phyloP scores from a whole-genome alignment of 345 rosid genomes.

The Melaleuca alternifolia region DNA sequence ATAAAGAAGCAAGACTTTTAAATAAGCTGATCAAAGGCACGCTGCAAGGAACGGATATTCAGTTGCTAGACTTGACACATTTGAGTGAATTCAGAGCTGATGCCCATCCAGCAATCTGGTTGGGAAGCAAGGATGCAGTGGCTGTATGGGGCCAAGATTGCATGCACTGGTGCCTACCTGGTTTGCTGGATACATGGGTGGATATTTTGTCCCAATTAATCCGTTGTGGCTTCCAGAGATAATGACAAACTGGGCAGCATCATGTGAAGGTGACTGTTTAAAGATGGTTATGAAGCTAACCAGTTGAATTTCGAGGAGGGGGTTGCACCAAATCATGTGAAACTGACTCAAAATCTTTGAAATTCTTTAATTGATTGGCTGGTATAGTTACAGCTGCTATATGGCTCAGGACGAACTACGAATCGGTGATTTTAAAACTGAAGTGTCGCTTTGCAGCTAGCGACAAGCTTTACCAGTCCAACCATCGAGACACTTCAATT shows the following conservation, averaged over 20 bases:
- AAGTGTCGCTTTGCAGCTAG: background rate
- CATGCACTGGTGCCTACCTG: constrained; percentile 99
- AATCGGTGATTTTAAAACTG: background rate
- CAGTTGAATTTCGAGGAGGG: background rate
- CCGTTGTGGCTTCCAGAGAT: constrained; percentile 9
- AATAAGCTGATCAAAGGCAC: constrained; percentile 40
- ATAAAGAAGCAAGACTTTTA: constrained; percentile 70
- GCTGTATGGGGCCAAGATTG: constrained; percentile 95
- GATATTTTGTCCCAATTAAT: constrained; percentile 63
- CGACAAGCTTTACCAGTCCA: background rate
- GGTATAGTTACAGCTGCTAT: background rate
- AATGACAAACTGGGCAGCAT: background rate
- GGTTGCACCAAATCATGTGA: background rate
- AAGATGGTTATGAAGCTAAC: background rate
- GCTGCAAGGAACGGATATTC: constrained; percentile 40
- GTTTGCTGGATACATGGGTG: constrained; percentile 91
- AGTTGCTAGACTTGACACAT: constrained; percentile 55
- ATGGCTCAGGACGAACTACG: background rate
- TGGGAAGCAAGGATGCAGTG: constrained; percentile 87
- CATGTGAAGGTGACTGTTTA: background rate
- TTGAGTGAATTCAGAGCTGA: constrained; percentile 92
- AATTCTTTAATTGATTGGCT: background rate
- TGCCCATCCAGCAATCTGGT: constrained; percentile 92
- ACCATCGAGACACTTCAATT: background rate
- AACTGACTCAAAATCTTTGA: background rate